Conservation (phyloP, 306 rosid genomes). For the Lathyrus aphaca region DNA sequence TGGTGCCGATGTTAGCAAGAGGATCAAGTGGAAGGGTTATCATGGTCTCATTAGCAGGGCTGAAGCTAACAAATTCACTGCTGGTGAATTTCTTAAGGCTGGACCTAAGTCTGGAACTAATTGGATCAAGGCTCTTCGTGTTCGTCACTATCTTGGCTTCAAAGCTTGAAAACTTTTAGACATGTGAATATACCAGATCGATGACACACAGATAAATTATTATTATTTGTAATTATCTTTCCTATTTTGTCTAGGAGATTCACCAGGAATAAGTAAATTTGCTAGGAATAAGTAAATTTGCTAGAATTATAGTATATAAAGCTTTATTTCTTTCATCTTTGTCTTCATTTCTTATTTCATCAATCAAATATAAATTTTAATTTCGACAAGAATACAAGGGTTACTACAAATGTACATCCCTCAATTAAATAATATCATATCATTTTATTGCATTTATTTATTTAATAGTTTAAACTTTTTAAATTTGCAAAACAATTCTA, state of each 20-base stretch:
- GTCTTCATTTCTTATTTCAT: neutral
- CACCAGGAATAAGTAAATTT: neutral
- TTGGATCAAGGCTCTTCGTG: constrained; percentile 46
- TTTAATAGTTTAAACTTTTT: too few relatives aligned
- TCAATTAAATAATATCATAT: too few relatives aligned
- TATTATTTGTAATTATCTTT: constrained; percentile 24
- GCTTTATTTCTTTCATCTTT: neutral
- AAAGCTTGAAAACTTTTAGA: neutral
- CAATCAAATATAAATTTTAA: neutral
- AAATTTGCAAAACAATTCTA: too few relatives aligned
- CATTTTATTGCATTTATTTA: too few relatives aligned
- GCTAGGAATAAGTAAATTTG: neutral
- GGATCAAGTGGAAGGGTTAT: constrained; percentile 64
- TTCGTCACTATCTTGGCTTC: constrained; percentile 35
- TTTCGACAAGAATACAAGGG: neutral
- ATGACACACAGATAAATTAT: neutral
- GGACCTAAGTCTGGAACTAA: neutral
- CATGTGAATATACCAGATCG: neutral
- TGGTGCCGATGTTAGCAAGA: constrained; percentile 42
- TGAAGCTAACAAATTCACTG: constrained; percentile 52
- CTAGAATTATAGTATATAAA: neutral
- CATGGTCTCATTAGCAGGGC: constrained; percentile 40
- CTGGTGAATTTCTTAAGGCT: constrained; percentile 35
- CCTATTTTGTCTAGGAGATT: constrained; percentile 2
- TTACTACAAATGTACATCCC: too few relatives aligned